Percentiles rank a stretch among this genome's conserved stretches.
Conservation (phyloP, 352 stramenopile genomes). For the Globisporangium alternatum region DNA sequence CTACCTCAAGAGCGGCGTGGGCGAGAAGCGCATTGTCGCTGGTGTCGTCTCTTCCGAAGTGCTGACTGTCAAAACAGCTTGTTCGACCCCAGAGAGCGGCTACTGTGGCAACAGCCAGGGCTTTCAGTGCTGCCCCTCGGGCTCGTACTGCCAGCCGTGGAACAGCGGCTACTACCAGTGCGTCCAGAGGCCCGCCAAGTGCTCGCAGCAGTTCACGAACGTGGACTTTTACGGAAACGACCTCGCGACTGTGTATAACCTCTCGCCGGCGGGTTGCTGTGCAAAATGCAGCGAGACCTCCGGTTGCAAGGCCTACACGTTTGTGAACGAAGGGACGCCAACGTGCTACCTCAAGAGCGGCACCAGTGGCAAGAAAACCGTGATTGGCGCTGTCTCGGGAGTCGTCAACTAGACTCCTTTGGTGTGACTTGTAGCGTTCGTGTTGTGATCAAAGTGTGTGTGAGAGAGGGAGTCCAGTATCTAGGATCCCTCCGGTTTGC, state of each 20-base stretch:
- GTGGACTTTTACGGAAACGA: constrained; percentile 19
- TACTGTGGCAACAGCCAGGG: constrained; percentile 22
- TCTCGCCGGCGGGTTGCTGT: constrained; percentile 28
- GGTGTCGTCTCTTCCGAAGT: background rate
- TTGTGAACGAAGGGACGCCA: constrained; percentile 29
- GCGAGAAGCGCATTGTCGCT: background rate
- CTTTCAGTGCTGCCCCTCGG: constrained; percentile 30
- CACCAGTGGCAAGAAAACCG: constrained; percentile 2
- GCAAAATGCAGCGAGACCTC: constrained; percentile 21
- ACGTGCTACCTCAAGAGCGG: constrained; percentile 32
- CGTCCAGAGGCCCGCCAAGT: constrained; percentile 12
- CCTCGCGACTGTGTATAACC: constrained; percentile 24
- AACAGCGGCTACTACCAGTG: constrained; percentile 64
- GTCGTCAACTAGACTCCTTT: constrained; percentile 11
- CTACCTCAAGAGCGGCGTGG: constrained; percentile 13
- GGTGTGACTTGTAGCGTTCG: background rate
- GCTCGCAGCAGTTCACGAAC: constrained; percentile 15
- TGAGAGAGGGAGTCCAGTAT: background rate
- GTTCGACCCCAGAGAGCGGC: constrained; percentile 17
- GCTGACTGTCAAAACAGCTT: background rate
- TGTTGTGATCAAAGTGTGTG: no score
- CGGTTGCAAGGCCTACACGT: constrained; percentile 32
- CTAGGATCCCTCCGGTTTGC: no score
- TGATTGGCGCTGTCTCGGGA: constrained; percentile 24
- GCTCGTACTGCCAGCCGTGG: constrained; percentile 63